Evolutionary conservation across 2,329 filamentous ascomycete genomes (phyloP), one percentile per base, ranked within the genome.

Genomic region (Colletotrichum falcatum): DNA sequence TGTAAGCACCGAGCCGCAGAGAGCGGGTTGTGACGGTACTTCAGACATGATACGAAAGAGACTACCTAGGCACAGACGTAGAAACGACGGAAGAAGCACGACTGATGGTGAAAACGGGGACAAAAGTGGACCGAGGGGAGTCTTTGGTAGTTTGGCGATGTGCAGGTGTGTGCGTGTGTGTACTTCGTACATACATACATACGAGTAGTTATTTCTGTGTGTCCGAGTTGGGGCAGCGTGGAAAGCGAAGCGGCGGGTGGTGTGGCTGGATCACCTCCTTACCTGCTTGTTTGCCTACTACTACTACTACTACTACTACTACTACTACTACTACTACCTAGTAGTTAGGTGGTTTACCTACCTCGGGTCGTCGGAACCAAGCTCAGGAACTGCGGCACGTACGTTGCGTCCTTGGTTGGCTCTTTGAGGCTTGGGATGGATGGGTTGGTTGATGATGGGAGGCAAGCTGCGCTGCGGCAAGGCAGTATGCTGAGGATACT

Each of bases 61-160:
- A 39, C 16, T 35, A 33, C 30, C 30, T 33, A 55, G 55, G 44
- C 35, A 61, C 63, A 66, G 49, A 44, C 55, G 26, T 39, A 61
- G 62, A 66, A 44, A 61, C 66, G 66, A 49, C 56, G 56, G 42
- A 61, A 42, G 58, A 51, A 39, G 54, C 56, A 61, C 56, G 30
- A 54, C 51, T 26, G 48, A 70, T 53, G 63, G 62, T 30, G 63
- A 37, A 44, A 56, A n/a, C n/a, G 61, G 56, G 67, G 51, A 61
- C 49, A 20, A 61, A 23, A 66, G 56, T 61, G 67, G 67, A 70
- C n/a, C 49, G 49, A 48, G 56, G 39, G 62, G 30, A 51, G 62
- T 37, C 20, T 69, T 49, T 61, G 65, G n/a, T 63, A 26, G 49
- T 64, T 63, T 39, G 51, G 49, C n/a, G 51, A 56, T 56, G 65